phyloP scores from a whole-genome alignment of 768 basidiomycete species.

The Boletus subcaerulescens region DNA sequence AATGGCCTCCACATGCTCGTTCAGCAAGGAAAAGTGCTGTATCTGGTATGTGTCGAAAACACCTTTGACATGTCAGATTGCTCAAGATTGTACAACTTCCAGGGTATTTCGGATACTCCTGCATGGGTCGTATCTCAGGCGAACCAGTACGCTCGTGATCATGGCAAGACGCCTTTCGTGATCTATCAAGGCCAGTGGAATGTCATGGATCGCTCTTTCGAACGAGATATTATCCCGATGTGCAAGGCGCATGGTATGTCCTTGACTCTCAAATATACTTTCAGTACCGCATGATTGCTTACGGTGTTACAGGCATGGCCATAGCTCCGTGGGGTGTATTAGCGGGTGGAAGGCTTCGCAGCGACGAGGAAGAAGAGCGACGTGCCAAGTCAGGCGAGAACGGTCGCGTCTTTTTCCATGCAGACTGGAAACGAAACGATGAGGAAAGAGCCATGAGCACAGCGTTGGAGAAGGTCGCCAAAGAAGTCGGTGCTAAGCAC shows the following conservation, averaged over 20 bases:
- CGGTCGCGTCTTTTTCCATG: too few species aligned
- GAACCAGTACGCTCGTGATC: slow-evolving; percentile 49
- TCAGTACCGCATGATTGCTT: too few species aligned
- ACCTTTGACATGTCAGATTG: not conserved
- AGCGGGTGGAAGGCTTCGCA: slow-evolving; percentile 30
- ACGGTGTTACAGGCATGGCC: slow-evolving; percentile 20
- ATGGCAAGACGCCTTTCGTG: slow-evolving; percentile 48
- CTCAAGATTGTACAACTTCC: not conserved
- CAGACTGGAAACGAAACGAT: slow-evolving; percentile 36
- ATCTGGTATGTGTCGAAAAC: slow-evolving; percentile 27
- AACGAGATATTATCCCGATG: slow-evolving; percentile 50
- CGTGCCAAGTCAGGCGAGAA: slow-evolving; percentile 32
- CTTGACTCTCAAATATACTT: too few species aligned
- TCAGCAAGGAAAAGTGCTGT: slow-evolving; percentile 42
- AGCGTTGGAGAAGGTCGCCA: slow-evolving; percentile 39
- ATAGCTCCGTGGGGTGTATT: slow-evolving; percentile 40
- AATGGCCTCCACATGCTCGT: slow-evolving; percentile 42
- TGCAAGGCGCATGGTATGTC: slow-evolving; percentile 29
- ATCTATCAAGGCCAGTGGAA: slow-evolving; percentile 53
- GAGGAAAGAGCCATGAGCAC: slow-evolving; percentile 34
- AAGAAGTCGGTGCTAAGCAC: slow-evolving; percentile 36
- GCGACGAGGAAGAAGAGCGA: slow-evolving; percentile 30
- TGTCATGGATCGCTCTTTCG: slow-evolving; percentile 44
- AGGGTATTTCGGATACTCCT: slow-evolving; percentile 45
- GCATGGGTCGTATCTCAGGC: slow-evolving; percentile 49